A percentile compares a stretch with the other conserved stretches of the same genome.
Evolutionary conservation across 108 stramenopile species (phyloP).

Genomic region (Aurantiochytrium sp.): DNA sequence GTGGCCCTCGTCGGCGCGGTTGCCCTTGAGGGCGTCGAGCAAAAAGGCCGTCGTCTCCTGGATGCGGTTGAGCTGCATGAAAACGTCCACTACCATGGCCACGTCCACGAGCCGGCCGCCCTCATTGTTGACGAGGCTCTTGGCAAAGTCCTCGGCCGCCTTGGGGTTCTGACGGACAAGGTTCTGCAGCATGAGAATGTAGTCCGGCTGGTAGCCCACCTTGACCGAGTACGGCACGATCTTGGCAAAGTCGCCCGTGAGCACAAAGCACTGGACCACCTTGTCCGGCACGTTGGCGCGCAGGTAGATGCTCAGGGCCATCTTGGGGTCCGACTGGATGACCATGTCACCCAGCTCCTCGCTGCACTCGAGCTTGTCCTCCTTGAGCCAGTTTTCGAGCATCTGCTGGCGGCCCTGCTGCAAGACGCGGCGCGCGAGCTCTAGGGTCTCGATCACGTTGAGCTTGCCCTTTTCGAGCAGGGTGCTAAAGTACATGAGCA

Average conservation of each 20-base stretch:
- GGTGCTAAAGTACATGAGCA: slow-evolving; percentile 95
- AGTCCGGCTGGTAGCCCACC: slow-evolving; percentile 93
- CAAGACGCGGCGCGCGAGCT: slow-evolving; percentile 92
- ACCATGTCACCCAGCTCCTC: slow-evolving; percentile 97
- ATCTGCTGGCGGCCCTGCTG: slow-evolving; percentile 88
- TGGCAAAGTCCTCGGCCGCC: slow-evolving; percentile 94
- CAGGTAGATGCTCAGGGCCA: slow-evolving; percentile 95
- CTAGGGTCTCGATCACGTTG: slow-evolving; percentile 93
- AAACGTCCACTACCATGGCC: slow-evolving; percentile 92
- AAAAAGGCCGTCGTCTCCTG: slow-evolving; percentile 97
- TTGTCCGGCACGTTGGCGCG: slow-evolving; percentile 89
- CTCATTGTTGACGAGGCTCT: slow-evolving; percentile 84
- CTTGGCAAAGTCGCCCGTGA: slow-evolving; percentile 96
- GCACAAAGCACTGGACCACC: slow-evolving; percentile 97
- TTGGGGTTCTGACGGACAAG: slow-evolving; percentile 92
- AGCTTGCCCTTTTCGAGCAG: slow-evolving; percentile 88
- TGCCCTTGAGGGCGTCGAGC: slow-evolving; percentile 95
- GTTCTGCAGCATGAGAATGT: slow-evolving; percentile 90
- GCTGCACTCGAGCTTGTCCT: slow-evolving; percentile 86
- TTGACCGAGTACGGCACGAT: slow-evolving; percentile 93
- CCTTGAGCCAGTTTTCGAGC: slow-evolving; percentile 99
- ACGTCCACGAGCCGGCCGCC: slow-evolving; percentile 91
- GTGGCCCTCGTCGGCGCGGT: slow-evolving; percentile 95
- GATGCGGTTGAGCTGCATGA: slow-evolving; percentile 88
- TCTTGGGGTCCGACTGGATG: slow-evolving; percentile 80